Conservation (phyloP, 106 monocot genomes). For the Dactylorhiza incarnata region DNA sequence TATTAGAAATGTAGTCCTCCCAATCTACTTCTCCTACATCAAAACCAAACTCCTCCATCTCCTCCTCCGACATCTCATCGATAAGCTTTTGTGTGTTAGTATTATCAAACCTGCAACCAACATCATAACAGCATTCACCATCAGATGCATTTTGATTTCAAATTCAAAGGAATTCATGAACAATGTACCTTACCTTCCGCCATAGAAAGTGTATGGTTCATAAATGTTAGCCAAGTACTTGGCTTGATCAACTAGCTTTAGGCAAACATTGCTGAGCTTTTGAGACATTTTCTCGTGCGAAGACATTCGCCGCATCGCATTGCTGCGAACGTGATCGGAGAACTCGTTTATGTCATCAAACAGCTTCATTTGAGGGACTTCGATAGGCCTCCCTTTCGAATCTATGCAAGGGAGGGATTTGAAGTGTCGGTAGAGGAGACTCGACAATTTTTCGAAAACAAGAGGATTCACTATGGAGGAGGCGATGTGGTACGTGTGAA, state of each 20-base stretch:
- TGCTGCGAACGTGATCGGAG: constrained; percentile 24
- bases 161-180: background rate
- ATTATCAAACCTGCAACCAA: constrained; percentile 15
- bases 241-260: constrained; percentile 58
- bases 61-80: constrained; percentile 70
- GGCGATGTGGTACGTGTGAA: constrained; percentile 70
- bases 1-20: constrained; percentile 68
- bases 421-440: constrained; percentile 54
- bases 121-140: background rate
- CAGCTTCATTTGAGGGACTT: constrained; percentile 40
- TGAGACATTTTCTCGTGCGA: constrained; percentile 21
- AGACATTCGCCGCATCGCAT: constrained; percentile 21
- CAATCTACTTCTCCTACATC: constrained; percentile 60
- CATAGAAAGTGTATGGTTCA: constrained; percentile 77
- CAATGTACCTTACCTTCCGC: constrained; percentile 48
- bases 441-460: constrained; percentile 36
- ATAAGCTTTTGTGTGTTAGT: constrained; percentile 53
- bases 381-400: constrained; percentile 41
- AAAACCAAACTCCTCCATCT: constrained; percentile 54
- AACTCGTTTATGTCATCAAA: constrained; percentile 57
- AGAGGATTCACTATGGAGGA: constrained; percentile 75
- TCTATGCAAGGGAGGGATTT: constrained; percentile 39
- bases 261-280: constrained; percentile 35
- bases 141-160: background rate
- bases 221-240: constrained; percentile 71